A percentile compares a stretch with the other conserved stretches of the same genome.
Conservation (phyloP, 2,329 filamentous ascomycete species). For the Dryadomyces quercus-mongolicae region DNA sequence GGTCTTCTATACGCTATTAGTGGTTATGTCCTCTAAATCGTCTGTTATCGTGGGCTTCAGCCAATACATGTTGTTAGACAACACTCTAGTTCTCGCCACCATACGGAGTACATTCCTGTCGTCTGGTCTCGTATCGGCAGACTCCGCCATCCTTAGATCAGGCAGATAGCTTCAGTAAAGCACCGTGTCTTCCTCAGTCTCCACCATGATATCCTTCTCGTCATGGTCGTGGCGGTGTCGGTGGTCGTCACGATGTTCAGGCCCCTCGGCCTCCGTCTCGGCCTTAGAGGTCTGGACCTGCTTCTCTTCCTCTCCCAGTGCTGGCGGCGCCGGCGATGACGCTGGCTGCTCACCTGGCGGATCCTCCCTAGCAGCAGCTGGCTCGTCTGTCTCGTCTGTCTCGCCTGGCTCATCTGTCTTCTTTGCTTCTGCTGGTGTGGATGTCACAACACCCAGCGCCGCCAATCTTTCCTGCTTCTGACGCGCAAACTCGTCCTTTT, state of each 20-base stretch:
- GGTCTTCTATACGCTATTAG: neutral
- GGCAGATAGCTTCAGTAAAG: constrained; percentile 57
- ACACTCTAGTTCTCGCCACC: no score
- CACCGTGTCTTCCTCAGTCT: constrained; percentile 80
- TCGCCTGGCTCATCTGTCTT: neutral
- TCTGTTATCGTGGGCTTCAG: neutral
- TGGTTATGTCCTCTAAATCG: neutral
- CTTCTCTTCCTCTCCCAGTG: neutral
- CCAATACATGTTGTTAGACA: neutral
- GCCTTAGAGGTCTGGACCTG: neutral
- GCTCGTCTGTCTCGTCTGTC: neutral
- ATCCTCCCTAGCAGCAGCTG: neutral
- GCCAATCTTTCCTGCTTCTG: constrained; percentile 29
- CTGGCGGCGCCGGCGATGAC: constrained; percentile 16
- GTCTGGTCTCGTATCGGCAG: neutral
- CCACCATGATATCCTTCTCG: constrained; percentile 69
- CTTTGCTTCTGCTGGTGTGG: neutral
- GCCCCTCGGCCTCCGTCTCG: neutral
- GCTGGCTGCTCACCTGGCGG: constrained; percentile 6
- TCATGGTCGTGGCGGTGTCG: constrained; percentile 30
- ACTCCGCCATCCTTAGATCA: neutral
- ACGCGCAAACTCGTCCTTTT: constrained; percentile 51
- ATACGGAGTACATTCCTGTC: no score
- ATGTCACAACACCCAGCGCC: constrained; percentile 20
- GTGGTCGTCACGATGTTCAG: constrained; percentile 10